Base-by-base conservation (phyloP, 2,329 filamentous ascomycete species). In the Nigrospora sphaerica region DNA sequence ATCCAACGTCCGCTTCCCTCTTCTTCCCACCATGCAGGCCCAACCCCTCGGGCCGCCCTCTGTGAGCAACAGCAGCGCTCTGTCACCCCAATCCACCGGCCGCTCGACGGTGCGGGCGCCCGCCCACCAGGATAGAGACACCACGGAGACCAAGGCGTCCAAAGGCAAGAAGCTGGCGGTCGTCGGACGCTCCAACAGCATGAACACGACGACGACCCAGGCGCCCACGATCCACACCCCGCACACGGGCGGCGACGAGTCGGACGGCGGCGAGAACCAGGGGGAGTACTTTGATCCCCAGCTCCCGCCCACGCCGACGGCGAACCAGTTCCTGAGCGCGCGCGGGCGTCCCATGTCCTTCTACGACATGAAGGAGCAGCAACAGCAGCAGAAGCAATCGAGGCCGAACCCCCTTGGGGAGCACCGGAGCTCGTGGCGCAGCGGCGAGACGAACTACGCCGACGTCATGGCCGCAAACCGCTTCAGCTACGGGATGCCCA, bases 321-420 rank as follows among this genome's bases (percentile, higher is more conserved):
- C 44, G 31, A n/a, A 35, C 16, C 47, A 51, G 42, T 51, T 49
- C 37, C 39, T 49, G 14, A 33, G 35, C 17, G 16, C 41, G 19
- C 42, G 42, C 19, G 47, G 44, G 13, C 46, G 49, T n/a, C 47
- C 49, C n/a, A 39, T 51, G 44, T 51, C 49, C 33, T 51, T 51
- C 39, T 51, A 51, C 34, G 49, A 51, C 42, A 51, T 51, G 49
- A 49, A 49, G 32, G 49, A 51, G 42, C 49, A 51, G 42, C 32
- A 36, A 18, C 40, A 44, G 35, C 40, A 43, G 32, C 28, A 44
- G 12, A 46, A 49, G 38, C 39, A 39, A 2, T 12, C 38, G 17
- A 19, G 17, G 35, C 14, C 35, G 17, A 31, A 42, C 16, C 32
- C n/a, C 23, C 23, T n/a, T n/a, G n/a, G 31, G 11, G 37, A 43